phyloP scores from a whole-genome alignment of 352 stramenopile species.

The Phytophthora foliorum region DNA sequence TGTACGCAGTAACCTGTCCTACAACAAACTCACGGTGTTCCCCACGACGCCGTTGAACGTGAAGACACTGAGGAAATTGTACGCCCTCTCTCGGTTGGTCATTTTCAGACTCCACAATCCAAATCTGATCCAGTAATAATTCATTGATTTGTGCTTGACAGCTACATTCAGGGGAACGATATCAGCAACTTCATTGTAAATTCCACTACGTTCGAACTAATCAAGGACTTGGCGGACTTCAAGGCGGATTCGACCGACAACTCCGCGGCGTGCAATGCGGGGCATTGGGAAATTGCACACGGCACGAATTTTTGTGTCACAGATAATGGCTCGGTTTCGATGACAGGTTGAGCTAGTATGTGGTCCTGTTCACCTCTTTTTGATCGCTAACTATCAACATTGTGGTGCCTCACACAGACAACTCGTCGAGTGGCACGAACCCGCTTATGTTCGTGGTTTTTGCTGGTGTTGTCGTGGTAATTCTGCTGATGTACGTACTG shows the following conservation, averaged over 20 bases:
- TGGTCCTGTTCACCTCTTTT: neutral
- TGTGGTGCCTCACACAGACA: neutral
- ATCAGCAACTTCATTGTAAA: slow-evolving; percentile 43
- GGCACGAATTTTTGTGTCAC: slow-evolving; percentile 40
- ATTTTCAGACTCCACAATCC: neutral
- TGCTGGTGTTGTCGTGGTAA: slow-evolving; percentile 36
- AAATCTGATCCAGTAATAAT: neutral
- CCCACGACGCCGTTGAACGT: slow-evolving; percentile 37
- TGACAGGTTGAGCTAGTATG: slow-evolving; percentile 20
- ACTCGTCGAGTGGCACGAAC: slow-evolving; percentile 14
- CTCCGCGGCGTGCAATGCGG: slow-evolving; percentile 17
- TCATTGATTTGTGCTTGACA: neutral
- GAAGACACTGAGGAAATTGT: slow-evolving; percentile 38
- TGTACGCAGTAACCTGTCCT: slow-evolving; percentile 42
- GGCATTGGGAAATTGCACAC: slow-evolving; percentile 37
- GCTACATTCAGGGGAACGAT: slow-evolving; percentile 42
- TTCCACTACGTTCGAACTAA: slow-evolving; percentile 26
- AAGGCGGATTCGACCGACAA: slow-evolving; percentile 20
- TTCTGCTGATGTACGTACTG: slow-evolving; percentile 35
- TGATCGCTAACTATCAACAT: neutral
- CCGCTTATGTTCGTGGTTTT: slow-evolving; percentile 32
- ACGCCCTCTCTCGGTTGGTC: slow-evolving; percentile 5
- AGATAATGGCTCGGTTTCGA: neutral
- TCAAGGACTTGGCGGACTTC: slow-evolving; percentile 35
- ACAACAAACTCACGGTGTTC: slow-evolving; percentile 43